These are phyloP conservation scores for Aureobasidium uvarum DNA, from an alignment of 2,329 filamentous ascomycete genomes.

Conservation along the genomic window DNA sequence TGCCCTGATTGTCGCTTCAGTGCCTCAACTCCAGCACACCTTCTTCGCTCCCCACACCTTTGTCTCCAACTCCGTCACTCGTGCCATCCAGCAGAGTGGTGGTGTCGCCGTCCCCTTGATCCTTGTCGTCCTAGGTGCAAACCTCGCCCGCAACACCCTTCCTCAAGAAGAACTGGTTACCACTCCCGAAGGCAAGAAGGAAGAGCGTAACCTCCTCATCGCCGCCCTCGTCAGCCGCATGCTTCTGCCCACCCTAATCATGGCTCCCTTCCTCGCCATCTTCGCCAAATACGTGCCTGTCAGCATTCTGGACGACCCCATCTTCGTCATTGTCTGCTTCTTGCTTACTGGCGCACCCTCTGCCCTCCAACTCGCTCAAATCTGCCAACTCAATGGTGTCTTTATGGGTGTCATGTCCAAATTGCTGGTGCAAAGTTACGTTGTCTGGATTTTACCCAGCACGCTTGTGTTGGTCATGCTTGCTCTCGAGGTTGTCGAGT, in stretches of 20 bases:
- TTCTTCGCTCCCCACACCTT: slow-evolving; percentile 92
- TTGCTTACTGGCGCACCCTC: slow-evolving; percentile 90
- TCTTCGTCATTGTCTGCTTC: slow-evolving; percentile 98
- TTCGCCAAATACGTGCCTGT: slow-evolving; percentile 87
- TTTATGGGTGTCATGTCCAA: slow-evolving; percentile 93
- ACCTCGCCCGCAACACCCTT: slow-evolving; percentile 87
- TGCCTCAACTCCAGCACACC: slow-evolving; percentile 74
- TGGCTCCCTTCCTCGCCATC: slow-evolving; percentile 85
- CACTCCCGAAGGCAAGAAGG: slow-evolving; percentile 67
- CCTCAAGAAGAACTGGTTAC: slow-evolving; percentile 61
- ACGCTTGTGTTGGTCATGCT: slow-evolving; percentile 88
- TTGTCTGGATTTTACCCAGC: slow-evolving; percentile 94
- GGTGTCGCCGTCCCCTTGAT: slow-evolving; percentile 94
- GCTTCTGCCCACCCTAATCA: slow-evolving; percentile 85
- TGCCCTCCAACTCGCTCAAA: slow-evolving; percentile 92
- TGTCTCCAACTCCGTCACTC: slow-evolving; percentile 87
- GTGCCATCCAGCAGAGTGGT: slow-evolving; percentile 79
- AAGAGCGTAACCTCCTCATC: slow-evolving; percentile 74
- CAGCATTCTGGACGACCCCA: slow-evolving; percentile 94
- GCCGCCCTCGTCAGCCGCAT: slow-evolving; percentile 86
- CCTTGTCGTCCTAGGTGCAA: slow-evolving; percentile 90
- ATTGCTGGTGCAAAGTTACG: slow-evolving; percentile 92
- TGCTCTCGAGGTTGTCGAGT: slow-evolving; percentile 88
- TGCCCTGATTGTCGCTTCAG: slow-evolving; percentile 85
- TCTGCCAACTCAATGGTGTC: slow-evolving; percentile 96